Evolutionary conservation across 2,329 filamentous ascomycete species (phyloP), one percentile per base, ranked within the genome.

Genomic region (Aspergillus tamarii): DNA sequence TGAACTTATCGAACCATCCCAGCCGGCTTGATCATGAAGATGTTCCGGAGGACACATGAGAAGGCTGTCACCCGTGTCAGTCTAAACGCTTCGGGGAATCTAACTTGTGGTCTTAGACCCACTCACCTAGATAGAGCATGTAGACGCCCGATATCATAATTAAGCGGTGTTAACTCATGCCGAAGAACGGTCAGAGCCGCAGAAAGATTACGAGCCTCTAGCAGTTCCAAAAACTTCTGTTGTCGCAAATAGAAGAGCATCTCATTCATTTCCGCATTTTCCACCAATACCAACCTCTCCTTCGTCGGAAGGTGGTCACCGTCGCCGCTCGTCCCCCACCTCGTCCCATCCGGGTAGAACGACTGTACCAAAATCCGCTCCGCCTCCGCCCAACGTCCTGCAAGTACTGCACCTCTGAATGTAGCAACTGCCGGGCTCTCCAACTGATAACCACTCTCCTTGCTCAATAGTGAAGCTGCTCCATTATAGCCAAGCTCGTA

Each of bases 211-310:
- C 88, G 84, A 71, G 84, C 83, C 76, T 98, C 94, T 50, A 99
- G 81, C 10, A 97, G 82, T 80, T 99, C 95, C 34, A 99, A 83
- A 72, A 94, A 99, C 77, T 98, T 98, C 76, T 99, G 95, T 75
- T 96, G 91, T 67, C 94, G 87, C 72, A 99, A 83, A 83, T 89
- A 89, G 77, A 98, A 97, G 54, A 90, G 86, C 91, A 99, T 94
- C 59, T 90, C 84, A 69, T 90, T 88, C 62, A 86, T 85, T 71
- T 97, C 90, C 8, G 92, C 90, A 28, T 88, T 89, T 50, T 91
- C 87, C 19, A 90, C 87, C 59, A 98, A 84, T 19, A 92, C 87
- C 60, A 99, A 81, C 2, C 90, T 92, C 67, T 87, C 77, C 48
- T 74, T 74, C 10, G 65, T 65, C 11, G 67, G 34, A 6, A 65